Conservation (phyloP, 176 grass and related monocot genomes). For the Calamus simplicifolius region DNA sequence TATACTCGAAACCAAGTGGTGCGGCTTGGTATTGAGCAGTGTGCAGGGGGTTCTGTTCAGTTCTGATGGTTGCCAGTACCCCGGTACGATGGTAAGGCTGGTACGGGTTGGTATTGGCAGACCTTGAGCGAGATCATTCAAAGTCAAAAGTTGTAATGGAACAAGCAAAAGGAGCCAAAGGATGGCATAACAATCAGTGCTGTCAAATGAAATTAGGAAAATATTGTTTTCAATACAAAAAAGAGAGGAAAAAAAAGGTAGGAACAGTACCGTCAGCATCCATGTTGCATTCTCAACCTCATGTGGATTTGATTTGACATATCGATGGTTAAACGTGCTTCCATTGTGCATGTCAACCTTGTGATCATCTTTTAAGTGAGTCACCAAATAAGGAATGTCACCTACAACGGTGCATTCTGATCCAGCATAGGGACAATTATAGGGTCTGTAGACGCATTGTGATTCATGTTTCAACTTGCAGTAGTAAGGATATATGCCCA, state of each 20-base stretch:
- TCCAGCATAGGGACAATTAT: constrained; percentile 9
- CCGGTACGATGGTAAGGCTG: no score
- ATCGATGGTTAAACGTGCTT: constrained; percentile 10
- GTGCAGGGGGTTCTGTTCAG: no score
- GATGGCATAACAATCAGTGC: no score
- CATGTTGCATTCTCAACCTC: constrained; percentile 17
- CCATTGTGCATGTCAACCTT: constrained; percentile 20
- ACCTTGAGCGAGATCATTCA: no score
- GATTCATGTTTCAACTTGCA: constrained; percentile 15
- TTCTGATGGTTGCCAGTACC: no score
- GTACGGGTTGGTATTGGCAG: no score
- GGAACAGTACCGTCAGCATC: constrained; percentile 9
- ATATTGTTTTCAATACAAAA: background rate
- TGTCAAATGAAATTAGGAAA: no score
- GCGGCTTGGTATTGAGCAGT: no score
- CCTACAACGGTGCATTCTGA: constrained; percentile 6
- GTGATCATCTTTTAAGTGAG: constrained; percentile 16
- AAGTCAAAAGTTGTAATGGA: no score
- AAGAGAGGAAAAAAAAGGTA: background rate
- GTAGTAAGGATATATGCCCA: constrained; percentile 13
- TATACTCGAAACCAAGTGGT: no score
- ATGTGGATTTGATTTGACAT: constrained; percentile 5
- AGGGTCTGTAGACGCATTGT: constrained; percentile 6
- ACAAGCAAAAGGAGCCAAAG: no score
- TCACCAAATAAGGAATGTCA: constrained; percentile 8